Conservation (phyloP, 164 flowering plant genomes). For the Aristolochia contorta region DNA sequence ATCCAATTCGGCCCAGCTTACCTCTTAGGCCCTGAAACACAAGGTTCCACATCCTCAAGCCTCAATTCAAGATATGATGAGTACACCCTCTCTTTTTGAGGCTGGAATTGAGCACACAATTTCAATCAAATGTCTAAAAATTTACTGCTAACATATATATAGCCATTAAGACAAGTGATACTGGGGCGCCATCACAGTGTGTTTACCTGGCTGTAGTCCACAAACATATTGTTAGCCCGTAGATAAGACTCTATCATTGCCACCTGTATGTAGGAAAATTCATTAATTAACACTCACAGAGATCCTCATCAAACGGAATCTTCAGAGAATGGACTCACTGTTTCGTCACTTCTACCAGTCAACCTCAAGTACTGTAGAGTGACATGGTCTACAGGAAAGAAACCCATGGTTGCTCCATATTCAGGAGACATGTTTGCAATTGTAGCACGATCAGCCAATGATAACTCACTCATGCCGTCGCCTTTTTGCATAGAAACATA, state of each 20-base stretch:
- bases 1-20: constrained; percentile 7
- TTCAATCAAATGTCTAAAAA: constrained; percentile 2
- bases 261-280: constrained; percentile 30
- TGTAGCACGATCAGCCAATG: constrained; percentile 92
- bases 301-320: not conserved
- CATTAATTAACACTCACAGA: not conserved
- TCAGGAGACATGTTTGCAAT: constrained; percentile 98
- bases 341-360: constrained; percentile 93
- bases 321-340: constrained; percentile 35
- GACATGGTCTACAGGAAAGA: constrained; percentile 94
- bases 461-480: constrained; percentile 68
- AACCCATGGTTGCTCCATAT: constrained; percentile 99
- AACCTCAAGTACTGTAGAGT: constrained; percentile 80
- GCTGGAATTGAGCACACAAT: constrained; percentile 35
- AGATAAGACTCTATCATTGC: constrained; percentile 80
- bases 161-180: not conserved
- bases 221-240: constrained; percentile 82
- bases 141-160: no score
- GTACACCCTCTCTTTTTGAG: constrained; percentile 68
- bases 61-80: constrained; percentile 67
- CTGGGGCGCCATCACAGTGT: not conserved
- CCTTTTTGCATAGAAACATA: constrained; percentile 31
- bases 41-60: constrained; percentile 79
- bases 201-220: constrained; percentile 70
- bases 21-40: constrained; percentile 95